Evolutionary conservation across 805 yeast species (phyloP).

Genomic region (Monosporozyma solicola): DNA sequence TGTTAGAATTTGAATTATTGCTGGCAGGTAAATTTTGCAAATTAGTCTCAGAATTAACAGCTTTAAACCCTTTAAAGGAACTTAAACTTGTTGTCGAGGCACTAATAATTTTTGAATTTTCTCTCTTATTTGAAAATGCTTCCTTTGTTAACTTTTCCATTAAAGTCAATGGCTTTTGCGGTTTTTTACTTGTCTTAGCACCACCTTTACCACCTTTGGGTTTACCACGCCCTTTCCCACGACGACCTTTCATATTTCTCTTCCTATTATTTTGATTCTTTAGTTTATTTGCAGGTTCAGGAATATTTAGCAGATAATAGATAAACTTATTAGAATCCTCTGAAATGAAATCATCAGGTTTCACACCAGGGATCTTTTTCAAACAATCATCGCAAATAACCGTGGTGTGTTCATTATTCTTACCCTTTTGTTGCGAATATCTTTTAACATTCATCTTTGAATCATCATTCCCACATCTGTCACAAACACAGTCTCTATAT

Average conservation of each 20-base stretch:
- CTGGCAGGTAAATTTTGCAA: neutral
- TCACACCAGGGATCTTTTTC: slow-evolving; percentile 12
- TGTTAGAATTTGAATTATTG: neutral
- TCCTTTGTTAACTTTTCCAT: slow-evolving; percentile 22
- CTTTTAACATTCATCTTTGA: slow-evolving; percentile 32
- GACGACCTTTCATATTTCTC: slow-evolving; percentile 6
- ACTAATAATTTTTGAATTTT: slow-evolving; percentile 36
- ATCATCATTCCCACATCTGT: slow-evolving; percentile 35
- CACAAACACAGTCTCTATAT: slow-evolving; percentile 45
- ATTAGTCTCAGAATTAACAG: slow-evolving; percentile 6
- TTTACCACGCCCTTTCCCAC: neutral
- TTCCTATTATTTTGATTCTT: neutral
- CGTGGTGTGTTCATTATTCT: neutral
- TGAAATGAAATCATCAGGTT: slow-evolving; percentile 28
- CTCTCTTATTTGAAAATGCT: slow-evolving; percentile 20
- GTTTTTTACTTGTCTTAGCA: slow-evolving; percentile 16
- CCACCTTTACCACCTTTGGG: slow-evolving; percentile 26
- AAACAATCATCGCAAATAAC: slow-evolving; percentile 41
- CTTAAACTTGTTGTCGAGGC: slow-evolving; percentile 33
- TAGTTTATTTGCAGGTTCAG: slow-evolving; percentile 24
- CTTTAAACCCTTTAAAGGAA: slow-evolving; percentile 30
- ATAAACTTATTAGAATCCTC: slow-evolving; percentile 42
- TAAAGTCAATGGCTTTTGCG: slow-evolving; percentile 18
- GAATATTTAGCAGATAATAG: slow-evolving; percentile 40
- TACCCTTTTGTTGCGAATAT: slow-evolving; percentile 5